Conservation (phyloP, 2,329 filamentous ascomycete species). For the Colletotrichum sp. region DNA sequence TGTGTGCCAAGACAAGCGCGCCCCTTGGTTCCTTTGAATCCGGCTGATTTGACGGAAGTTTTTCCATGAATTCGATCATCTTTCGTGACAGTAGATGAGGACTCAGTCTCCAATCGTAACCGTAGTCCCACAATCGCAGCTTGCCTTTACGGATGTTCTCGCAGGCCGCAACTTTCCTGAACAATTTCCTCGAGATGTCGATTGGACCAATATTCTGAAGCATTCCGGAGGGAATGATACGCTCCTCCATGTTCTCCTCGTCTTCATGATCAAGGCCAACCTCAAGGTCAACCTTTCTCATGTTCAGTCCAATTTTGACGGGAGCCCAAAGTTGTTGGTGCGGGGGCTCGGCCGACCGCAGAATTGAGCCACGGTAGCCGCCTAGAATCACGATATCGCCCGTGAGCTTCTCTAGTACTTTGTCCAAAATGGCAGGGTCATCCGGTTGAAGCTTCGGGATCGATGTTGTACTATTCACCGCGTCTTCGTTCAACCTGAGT, state of each 20-base stretch:
- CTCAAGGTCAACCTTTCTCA: slow-evolving; percentile 90
- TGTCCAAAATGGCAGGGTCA: slow-evolving; percentile 48
- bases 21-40: slow-evolving; percentile 70
- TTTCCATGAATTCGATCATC: slow-evolving; percentile 75
- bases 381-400: slow-evolving; percentile 90
- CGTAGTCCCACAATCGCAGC: slow-evolving; percentile 85
- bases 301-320: slow-evolving; percentile 88
- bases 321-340: slow-evolving; percentile 94
- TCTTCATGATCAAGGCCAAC: slow-evolving; percentile 82
- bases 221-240: slow-evolving; percentile 86
- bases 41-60: slow-evolving; percentile 73
- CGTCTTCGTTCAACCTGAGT: slow-evolving; percentile 25
- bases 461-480: slow-evolving; percentile 26
- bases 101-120: slow-evolving; percentile 93
- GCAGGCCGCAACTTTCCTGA: slow-evolving; percentile 76
- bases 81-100: slow-evolving; percentile 75
- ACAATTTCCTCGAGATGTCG: slow-evolving; percentile 82
- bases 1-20: slow-evolving; percentile 84
- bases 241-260: slow-evolving; percentile 81
- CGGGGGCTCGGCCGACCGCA: slow-evolving; percentile 81
- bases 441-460: slow-evolving; percentile 7
- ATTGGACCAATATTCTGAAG: slow-evolving; percentile 91
- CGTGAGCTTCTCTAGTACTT: slow-evolving; percentile 68
- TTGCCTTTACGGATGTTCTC: slow-evolving; percentile 74
- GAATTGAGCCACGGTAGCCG: slow-evolving; percentile 87